phyloP scores from a whole-genome alignment of 2,329 filamentous ascomycete species.

The Sporothrix protearum region DNA sequence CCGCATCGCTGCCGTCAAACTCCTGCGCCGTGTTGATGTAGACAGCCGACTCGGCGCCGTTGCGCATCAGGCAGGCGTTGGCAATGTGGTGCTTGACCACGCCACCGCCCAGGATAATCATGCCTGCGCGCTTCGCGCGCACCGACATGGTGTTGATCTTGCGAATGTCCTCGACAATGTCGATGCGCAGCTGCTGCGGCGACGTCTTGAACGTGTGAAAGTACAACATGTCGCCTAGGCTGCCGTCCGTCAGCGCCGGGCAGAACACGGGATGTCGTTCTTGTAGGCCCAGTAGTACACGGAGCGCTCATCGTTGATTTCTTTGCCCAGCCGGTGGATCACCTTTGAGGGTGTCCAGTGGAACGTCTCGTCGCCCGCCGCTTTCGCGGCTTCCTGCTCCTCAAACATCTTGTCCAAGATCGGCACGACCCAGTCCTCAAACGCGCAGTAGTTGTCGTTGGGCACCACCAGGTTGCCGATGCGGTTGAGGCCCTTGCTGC shows the following conservation, averaged over 20 bases:
- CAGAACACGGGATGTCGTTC: conserved; percentile 96
- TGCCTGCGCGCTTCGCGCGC: conserved; percentile 79
- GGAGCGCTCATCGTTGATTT: conserved; percentile 87
- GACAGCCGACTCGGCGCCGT: conserved; percentile 92
- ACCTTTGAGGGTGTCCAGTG: conserved; percentile 94
- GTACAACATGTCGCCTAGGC: conserved; percentile 95
- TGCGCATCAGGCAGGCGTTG: conserved; percentile 95
- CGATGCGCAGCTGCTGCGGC: conserved; percentile 74
- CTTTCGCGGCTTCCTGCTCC: conserved; percentile 72
- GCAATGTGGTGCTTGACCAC: conserved; percentile 98
- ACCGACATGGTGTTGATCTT: conserved; percentile 90
- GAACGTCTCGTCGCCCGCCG: conserved; percentile 56
- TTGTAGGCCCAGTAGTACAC: conserved; percentile 98
- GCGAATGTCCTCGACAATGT: conserved; percentile 91
- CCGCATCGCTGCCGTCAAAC: conserved; percentile 95
- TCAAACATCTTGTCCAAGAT: conserved; percentile 92
- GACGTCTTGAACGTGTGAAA: conserved; percentile 94
- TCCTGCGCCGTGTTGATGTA: conserved; percentile 98
- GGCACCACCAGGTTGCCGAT: conserved; percentile 95
- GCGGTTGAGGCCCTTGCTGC: conserved; percentile 83
- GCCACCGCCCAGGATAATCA: conserved; percentile 92
- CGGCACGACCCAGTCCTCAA: conserved; percentile 96
- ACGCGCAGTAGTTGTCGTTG: conserved; percentile 95
- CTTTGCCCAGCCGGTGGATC: conserved; percentile 82
- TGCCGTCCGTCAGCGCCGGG: conserved; percentile 91